phyloP scores from a whole-genome alignment of 2,329 filamentous ascomycete genomes.

The Grosmannia serpens region DNA sequence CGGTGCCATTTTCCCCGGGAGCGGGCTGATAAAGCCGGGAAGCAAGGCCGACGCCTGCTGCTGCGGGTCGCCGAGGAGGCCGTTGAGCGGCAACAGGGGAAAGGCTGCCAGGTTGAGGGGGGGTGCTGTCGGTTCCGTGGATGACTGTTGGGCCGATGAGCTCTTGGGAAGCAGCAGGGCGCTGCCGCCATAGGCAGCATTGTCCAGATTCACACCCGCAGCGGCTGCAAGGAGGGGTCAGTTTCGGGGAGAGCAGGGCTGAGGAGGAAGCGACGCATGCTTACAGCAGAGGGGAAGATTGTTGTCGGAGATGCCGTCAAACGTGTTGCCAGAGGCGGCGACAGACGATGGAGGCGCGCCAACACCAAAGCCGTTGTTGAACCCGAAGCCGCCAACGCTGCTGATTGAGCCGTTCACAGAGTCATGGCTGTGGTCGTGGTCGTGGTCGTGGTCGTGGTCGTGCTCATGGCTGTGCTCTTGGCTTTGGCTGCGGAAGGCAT shows the following conservation, averaged over 20 bases:
- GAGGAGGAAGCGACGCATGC: background rate
- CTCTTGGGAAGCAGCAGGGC: slow-evolving; percentile 7
- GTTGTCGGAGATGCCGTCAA: background rate
- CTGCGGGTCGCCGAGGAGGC: slow-evolving; percentile 16
- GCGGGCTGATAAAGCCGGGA: slow-evolving; percentile 63
- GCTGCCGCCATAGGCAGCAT: background rate
- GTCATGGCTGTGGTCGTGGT: slow-evolving; percentile 2
- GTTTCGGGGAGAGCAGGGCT: too few species aligned
- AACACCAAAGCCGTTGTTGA: slow-evolving; percentile 3
- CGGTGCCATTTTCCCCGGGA: slow-evolving; percentile 63
- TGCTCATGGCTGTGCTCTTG: background rate
- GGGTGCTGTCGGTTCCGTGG: background rate
- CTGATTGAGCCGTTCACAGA: slow-evolving; percentile 3
- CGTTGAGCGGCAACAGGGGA: slow-evolving; percentile 12
- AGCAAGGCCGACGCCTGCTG: slow-evolving; percentile 31
- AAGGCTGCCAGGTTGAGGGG: slow-evolving; percentile 7
- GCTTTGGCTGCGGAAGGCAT: slow-evolving; percentile 4
- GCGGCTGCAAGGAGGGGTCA: background rate
- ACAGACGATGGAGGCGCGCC: background rate
- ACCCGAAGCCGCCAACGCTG: slow-evolving; percentile 1
- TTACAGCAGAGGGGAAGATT: slow-evolving; percentile 1
- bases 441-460: slow-evolving; percentile 1
- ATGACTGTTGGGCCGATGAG: background rate
- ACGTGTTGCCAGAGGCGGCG: background rate
- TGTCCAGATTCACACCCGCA: background rate